Base-by-base conservation (phyloP, 2,329 filamentous ascomycete genomes). In the Aspergillus hiratsukae region DNA sequence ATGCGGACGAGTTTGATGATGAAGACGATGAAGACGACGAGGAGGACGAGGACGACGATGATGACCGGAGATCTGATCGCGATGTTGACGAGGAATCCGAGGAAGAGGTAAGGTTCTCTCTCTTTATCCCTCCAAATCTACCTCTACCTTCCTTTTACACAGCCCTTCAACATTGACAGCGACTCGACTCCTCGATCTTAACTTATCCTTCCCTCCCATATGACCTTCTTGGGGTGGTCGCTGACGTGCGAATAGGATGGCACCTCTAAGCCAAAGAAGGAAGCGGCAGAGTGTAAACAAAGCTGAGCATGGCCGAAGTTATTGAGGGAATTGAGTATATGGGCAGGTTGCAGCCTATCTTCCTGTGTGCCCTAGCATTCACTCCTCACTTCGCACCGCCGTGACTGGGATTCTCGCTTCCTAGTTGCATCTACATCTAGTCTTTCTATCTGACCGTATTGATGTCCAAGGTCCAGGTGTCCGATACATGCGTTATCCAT, bases 271-370 rank as follows among this genome's bases (percentile, higher is more conserved):
- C 91, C 91, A 57, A 95, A 95, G 83, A 91, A 94, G 79, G 91
- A 96, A 78, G 87, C 91, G 65, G 90, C 91, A 65, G 91, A 96
- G 81, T 96, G 91, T 86, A 96, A 96, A 83, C 91, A 95, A 80
- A 95, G 90, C 80, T 96, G 85, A 82, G 78, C 58, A 75, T 74
- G 78, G 14, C 43, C 23, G 43, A 46, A 14, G 21, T 23, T 5
- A 14, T 23, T 25, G 14, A 17, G 14, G 43, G 23, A 21, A 27
- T 27, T 43, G 23, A 14, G 6, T 37, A 46, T 23, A 6, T 46
- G 43, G 19, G 43, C 21, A 25, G 27, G 21, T 23, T 17, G 21
- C 43, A 19, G 14, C 52, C 46, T 48, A 28, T 35, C 21, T 5
- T 35, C 31, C 17, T 43, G 14, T 27, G 28, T 45, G 55, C 27